phyloP scores from a whole-genome alignment of 805 yeast genomes.

The Henningerozyma blattae region DNA sequence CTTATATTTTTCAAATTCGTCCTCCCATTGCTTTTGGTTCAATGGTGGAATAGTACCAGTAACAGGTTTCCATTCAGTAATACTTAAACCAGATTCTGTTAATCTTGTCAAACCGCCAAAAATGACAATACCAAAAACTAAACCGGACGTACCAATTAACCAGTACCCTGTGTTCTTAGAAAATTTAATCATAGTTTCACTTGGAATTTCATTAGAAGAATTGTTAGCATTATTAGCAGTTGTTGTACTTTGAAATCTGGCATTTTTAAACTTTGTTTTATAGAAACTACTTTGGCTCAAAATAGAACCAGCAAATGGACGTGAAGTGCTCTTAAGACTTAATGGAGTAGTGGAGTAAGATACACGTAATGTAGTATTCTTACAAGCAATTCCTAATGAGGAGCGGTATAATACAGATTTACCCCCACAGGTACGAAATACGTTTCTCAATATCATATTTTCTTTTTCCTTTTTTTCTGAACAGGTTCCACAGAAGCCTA shows the following conservation, averaged over 20 bases:
- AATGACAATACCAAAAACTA: constrained; percentile 93
- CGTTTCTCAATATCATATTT: no score
- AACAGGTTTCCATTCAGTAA: constrained; percentile 97
- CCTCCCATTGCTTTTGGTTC: constrained; percentile 70
- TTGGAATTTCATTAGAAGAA: not conserved
- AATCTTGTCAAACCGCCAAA: constrained; percentile 91
- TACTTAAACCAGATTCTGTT: constrained; percentile 90
- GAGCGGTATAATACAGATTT: no score
- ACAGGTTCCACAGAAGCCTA: no score
- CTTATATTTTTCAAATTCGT: constrained; percentile 69
- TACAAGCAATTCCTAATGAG: no score
- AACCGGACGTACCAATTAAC: constrained; percentile 74
- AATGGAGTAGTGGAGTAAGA: no score
- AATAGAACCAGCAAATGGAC: constrained; percentile 6
- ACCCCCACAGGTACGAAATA: no score
- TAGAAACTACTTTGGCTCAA: constrained; percentile 8
- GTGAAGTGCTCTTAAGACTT: no score
- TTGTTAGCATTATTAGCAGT: not conserved
- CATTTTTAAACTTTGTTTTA: not conserved
- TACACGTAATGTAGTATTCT: no score
- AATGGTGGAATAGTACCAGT: constrained; percentile 91
- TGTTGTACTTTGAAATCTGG: not conserved
- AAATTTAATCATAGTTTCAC: not conserved
- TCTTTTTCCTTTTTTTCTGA: no score
- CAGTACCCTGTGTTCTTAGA: constrained; percentile 64